Evolutionary conservation across 208 protist species (phyloP), one percentile per base, ranked within the genome.

Genomic region (Herpetomonas muscarum): DNA sequence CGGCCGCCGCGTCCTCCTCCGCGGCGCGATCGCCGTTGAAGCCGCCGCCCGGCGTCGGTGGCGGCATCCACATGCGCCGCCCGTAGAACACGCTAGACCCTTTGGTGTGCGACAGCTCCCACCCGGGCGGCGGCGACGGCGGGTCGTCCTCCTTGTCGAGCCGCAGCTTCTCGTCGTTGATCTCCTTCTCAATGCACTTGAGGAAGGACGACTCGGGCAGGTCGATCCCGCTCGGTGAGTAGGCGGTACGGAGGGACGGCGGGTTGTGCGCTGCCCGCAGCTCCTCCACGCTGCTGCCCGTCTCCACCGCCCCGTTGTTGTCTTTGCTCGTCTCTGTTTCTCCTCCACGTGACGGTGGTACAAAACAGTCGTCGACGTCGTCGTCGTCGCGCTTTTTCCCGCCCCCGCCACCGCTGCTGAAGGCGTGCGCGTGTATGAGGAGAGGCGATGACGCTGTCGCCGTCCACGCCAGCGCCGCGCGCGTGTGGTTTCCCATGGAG

Each of bases 171-270:
- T 94, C 87, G 52, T 94, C 87, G 45, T 83, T 56, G 10, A 92
- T 90, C 57, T 94, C 87, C 54, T 94, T 94, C 30, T 90, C 74
- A 37, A 94, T 81, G 56, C 82, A 93, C 63, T 89, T 85, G 7
- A 93, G 61, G 42, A 93, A 81, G 44, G 66, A 69, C 19, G 46
- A 56, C 56, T 89, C 80, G 0, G 87, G 80, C 51, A 87, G 65
- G 19, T 84, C 76, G 4, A 74, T 48, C 6, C 70, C 82, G 25
- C 63, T 76, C 5, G 83, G 87, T 3, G 81, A 72, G 9, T 81
- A 62, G 2, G 75, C 55, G 15, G 45, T 61, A 10, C 82, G 81
- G 3, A 76, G 61, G 15, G 79, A 72, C 21, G 81, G 58, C 0
- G 57, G 25, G 64, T 68, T 34, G 7, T 17, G 56, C 26, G 21